Percentiles rank a stretch among this genome's conserved stretches.
These are phyloP conservation scores for Cordyceps pruinosa DNA, from an alignment of 2,329 filamentous ascomycete species.

Conservation along the genomic window DNA sequence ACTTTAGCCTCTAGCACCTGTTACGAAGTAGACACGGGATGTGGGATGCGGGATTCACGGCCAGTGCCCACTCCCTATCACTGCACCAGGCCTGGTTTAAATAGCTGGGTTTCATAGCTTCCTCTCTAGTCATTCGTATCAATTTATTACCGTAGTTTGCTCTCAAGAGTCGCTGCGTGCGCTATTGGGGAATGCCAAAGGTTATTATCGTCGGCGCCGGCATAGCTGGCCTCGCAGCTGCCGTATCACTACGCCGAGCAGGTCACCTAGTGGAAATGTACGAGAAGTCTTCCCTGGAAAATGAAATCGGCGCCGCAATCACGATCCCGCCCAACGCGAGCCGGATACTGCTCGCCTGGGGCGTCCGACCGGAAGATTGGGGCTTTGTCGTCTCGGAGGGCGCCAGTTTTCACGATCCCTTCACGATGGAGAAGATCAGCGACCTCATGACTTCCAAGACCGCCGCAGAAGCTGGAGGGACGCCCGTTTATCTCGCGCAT, in stretches of 20 bases:
- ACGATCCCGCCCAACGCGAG: constrained; percentile 32
- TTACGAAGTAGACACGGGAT: too few relatives aligned
- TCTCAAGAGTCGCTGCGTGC: too few relatives aligned
- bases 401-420: constrained; percentile 18
- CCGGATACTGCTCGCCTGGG: constrained; percentile 29
- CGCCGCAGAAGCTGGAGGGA: constrained; percentile 21
- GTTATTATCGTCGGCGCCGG: constrained; percentile 30
- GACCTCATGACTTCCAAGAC: constrained; percentile 11
- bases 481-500: constrained; percentile 30
- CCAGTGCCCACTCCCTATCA: too few relatives aligned
- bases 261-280: background rate
- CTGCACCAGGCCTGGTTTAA: too few relatives aligned
- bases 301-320: constrained; percentile 33
- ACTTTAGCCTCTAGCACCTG: too few relatives aligned
- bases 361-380: constrained; percentile 24
- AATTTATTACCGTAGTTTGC: too few relatives aligned
- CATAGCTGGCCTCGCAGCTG: constrained; percentile 29
- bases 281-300: constrained; percentile 24
- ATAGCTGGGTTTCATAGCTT: too few relatives aligned
- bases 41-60: too few relatives aligned
- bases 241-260: constrained; percentile 5
- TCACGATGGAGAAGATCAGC: constrained; percentile 20
- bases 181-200: constrained; percentile 17
- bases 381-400: constrained; percentile 19
- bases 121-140: too few relatives aligned